Base-by-base conservation (phyloP, 495 filamentous ascomycete genomes). In the Amniculicola lignicola region DNA sequence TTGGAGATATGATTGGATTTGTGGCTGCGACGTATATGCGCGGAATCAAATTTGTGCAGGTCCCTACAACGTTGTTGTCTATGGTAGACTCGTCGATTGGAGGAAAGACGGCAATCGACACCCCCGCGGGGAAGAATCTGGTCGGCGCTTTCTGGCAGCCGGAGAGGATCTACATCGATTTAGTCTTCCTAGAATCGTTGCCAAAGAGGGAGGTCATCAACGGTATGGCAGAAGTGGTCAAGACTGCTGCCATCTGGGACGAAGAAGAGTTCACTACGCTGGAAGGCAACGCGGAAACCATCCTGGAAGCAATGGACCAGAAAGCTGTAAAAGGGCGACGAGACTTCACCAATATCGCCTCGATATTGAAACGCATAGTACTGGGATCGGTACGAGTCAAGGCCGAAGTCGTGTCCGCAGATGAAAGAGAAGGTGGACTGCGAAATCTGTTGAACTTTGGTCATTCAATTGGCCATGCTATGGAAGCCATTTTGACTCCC, bases 11-110 rank as follows among this genome's bases (percentile, higher is more conserved):
- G 83, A 90, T 95, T 53, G 93, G 93, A 45, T 98, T 95, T 70
- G 87, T 96, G 19, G 93, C 93, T 19, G 87, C 93, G 35, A 98
- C 93, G 44, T 98, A 96, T 75, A 98, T 97, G 91, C 83, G 93
- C 53, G 94, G 94, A 39, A 87, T 98, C 41, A 87, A 87, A 62
- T 95, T 93, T 72, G 89, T 96, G 28, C 94, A 98, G 74, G 90
- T 97, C 46, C 93, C 93, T 2, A 97, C 93, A 35, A 95, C 91
- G 0, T 77, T 98, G 31, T 80, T 98, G 51, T 81, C 94, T 54
- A 98, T 98, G 93, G 93, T 98, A 16, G 93, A 98, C 73, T 96
- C 91, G 25, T 95, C 90, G 36, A 96, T 98, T 70, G 93, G 93
- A 49, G 93, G 93, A 38, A 98, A 98, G 79, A 97, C 94, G 14